These are phyloP conservation scores for Sphaerostilbella broomeana DNA, from an alignment of 2,329 filamentous ascomycete genomes.

Conservation along the genomic window DNA sequence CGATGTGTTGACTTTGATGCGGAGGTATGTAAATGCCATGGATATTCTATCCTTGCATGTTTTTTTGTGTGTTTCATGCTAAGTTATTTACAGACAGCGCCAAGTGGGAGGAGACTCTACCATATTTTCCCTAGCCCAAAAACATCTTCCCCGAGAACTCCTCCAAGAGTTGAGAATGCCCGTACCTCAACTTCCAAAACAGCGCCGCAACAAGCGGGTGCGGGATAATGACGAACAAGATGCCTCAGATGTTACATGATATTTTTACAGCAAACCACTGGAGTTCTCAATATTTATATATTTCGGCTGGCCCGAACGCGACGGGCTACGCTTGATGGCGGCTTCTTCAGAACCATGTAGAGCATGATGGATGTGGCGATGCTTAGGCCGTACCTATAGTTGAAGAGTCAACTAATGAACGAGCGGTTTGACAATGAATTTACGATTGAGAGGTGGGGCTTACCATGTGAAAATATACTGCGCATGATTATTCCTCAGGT, in stretches of 20 bases:
- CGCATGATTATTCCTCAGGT: constrained; percentile 89
- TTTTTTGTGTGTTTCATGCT: neutral
- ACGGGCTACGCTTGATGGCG: constrained; percentile 63
- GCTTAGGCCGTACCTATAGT: constrained; percentile 71
- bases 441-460: constrained; percentile 24
- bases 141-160: constrained; percentile 73
- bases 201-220: constrained; percentile 30
- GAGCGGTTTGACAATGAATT: neutral
- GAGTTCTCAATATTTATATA: constrained; percentile 46
- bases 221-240: constrained; percentile 29
- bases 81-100: constrained; percentile 68
- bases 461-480: constrained; percentile 99
- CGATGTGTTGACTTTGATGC: constrained; percentile 77
- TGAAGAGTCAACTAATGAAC: constrained; percentile 6
- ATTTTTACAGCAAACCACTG: neutral
- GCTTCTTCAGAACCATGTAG: constrained; percentile 90
- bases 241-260: constrained; percentile 29
- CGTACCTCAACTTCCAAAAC: constrained; percentile 45
- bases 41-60: constrained; percentile 23
- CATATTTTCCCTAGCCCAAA: constrained; percentile 78
- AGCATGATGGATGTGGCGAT: constrained; percentile 89
- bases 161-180: constrained; percentile 75
- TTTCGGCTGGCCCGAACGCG: constrained; percentile 70
- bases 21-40: constrained; percentile 52
- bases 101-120: constrained; percentile 66